Base-by-base conservation (phyloP, 345 rosid genomes). In the Acer campestre region DNA sequence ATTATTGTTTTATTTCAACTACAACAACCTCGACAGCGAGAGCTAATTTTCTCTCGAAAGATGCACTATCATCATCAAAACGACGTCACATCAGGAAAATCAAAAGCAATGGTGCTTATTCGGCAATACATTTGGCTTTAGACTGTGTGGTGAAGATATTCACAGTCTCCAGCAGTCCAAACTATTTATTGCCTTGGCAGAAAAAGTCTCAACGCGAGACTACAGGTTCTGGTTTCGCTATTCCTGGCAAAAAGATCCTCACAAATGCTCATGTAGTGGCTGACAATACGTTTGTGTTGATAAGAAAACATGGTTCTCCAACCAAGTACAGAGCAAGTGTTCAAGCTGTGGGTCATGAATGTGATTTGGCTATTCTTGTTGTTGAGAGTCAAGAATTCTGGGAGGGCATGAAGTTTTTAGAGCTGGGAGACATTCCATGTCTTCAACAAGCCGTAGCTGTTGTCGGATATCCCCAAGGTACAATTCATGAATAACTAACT, bases 381-480 rank as follows among this genome's bases (percentile, higher is more conserved):
- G 88, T 93, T 76, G 88, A 93, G 68, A 93, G 83, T 77, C 84
- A 87, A 68, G 91, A 90, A 69, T 90, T 87, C 70, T 94, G 92
- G 88, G 80, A 83, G 62, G 91, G 79, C 27, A 87, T 91, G 93
- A 81, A 68, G 69, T 81, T 80, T 48, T 88, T 94, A 81, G 98
- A 93, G 82, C 87, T 94, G 0, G 97, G 95, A 64, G 97, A 91
- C 67, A 84, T 90, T 71, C 97, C 98, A 3, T 85, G 82, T 78
- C 86, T 94, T 3, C 95, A 92, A 51, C 91, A 90, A 86, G 89
- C 93, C 73, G 87, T 94, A 7, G 89, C 94, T 68, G 97, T 93
- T 7, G 97, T 94, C 27, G 98, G 97, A 13, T 94, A 94, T 84
- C 98, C 97, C 80, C 97, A 93, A 86, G 98, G 95, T 94, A 84